A percentile compares a stretch with the other conserved stretches of the same genome.
Conservation (phyloP, 176 grass and related monocot species). For the Avena eriantha region DNA sequence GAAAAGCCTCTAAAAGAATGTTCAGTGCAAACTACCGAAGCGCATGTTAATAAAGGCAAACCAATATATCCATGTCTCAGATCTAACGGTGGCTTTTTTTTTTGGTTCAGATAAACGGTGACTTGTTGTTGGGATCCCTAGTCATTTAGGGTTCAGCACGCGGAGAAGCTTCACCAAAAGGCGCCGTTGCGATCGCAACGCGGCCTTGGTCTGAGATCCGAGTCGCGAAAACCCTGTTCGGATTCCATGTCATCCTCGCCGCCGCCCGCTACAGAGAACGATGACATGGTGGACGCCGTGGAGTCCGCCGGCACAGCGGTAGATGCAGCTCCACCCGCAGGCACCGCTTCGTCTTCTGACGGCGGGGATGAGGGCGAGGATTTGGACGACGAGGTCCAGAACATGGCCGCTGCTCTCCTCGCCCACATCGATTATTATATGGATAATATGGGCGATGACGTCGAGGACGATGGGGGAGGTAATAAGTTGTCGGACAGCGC, state of each 20-base stretch:
- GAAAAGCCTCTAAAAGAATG: no score
- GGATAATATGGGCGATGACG: no score
- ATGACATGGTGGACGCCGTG: background rate
- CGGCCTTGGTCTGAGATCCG: background rate
- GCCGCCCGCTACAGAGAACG: background rate
- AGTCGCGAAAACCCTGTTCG: background rate
- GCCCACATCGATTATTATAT: no score
- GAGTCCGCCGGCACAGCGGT: no score
- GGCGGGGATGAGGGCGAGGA: background rate
- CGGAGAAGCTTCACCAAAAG: background rate
- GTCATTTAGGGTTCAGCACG: background rate
- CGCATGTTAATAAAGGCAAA: no score
- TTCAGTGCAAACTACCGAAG: no score
- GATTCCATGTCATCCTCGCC: background rate
- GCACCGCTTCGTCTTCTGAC: background rate
- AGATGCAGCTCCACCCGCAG: background rate
- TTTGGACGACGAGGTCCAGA: background rate
- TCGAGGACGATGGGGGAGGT: background rate
- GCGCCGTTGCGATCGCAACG: background rate
- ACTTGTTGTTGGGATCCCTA: no score
- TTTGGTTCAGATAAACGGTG: no score
- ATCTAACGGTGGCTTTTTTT: no score
- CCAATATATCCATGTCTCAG: fast-evolving
- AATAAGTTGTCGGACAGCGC: background rate
- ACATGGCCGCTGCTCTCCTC: no score